Base-by-base conservation (phyloP, 805 yeast genomes). In the Candida ulmi region DNA sequence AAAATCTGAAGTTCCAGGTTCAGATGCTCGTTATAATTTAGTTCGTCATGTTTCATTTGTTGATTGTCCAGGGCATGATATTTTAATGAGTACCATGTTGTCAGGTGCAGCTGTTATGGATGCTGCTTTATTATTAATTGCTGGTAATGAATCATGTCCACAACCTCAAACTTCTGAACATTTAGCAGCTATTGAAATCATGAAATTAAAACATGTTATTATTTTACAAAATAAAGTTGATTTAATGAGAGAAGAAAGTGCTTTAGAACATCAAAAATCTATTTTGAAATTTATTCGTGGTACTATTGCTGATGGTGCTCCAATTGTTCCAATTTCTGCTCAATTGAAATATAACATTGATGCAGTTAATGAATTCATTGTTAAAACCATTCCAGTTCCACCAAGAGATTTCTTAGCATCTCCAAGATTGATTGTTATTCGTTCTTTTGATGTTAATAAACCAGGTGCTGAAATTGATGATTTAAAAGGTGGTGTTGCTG, bases 71-170 rank as follows among this genome's bases (percentile, higher is more conserved):
- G 99, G 99, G 66, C 99, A 93, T 85, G 99, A 93, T 74, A 95
- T 93, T 72, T 82, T 93, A 65, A 93, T 93, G 99, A 88, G 97
- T 76, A 93, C 99, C 51, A 93, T 93, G 99, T 81, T 93, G 78
- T 90, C 98, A 35, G 99, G 99, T 63, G 99, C 99, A 28, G 99
- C 99, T 15, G 99, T 93, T 50, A 93, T 93, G 99, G 99, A 93
- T 68, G 99, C 99, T 41, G 99, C 99, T 3, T 72, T 93, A 46
- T 72, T 93, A 60, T 76, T 93, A 50, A 83, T 93, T 61, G 99
- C 99, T 23, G 99, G 98, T 68, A 93, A 93, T 64, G 99, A 93
- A 75, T 80, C 95, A 40, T 93, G 99, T 74, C 99, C 99, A 45
- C 99, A 93, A 73, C 99, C 99, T 33, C 99, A 93, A 72, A 93